phyloP scores from a whole-genome alignment of 257 asterid species.

The Lavandula angustifolia region DNA sequence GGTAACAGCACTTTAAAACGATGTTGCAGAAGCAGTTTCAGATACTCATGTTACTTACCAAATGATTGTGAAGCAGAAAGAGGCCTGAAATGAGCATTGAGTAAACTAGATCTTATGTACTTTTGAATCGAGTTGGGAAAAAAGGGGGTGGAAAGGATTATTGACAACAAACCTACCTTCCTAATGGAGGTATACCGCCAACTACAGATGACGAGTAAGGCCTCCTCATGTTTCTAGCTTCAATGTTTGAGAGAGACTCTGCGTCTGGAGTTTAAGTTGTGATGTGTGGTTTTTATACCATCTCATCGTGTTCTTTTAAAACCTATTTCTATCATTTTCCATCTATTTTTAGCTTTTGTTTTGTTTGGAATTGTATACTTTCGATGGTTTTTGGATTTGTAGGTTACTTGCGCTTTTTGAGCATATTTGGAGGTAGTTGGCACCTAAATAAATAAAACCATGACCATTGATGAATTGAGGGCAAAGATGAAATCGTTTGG shows the following conservation, averaged over 20 bases:
- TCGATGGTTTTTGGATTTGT: too few relatives aligned
- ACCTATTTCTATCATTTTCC: too few relatives aligned
- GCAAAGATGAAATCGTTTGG: too few relatives aligned
- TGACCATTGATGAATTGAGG: too few relatives aligned
- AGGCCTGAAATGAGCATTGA: conserved; percentile 60
- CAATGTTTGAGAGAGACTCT: conserved; percentile 64
- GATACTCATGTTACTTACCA: conserved; percentile 50
- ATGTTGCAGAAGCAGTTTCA: conserved; percentile 20
- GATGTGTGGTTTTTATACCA: too few relatives aligned
- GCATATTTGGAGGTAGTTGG: too few relatives aligned
- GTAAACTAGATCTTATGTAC: conserved; percentile 31
- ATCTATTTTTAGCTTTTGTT: too few relatives aligned
- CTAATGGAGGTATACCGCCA: conserved; percentile 94
- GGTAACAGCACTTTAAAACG: not conserved
- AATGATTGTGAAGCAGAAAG: conserved; percentile 71
- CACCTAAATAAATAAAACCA: too few relatives aligned
- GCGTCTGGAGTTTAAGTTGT: conserved; percentile 43
- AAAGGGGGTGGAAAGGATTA: not conserved
- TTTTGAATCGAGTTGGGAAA: conserved; percentile 9
- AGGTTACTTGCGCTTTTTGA: too few relatives aligned
- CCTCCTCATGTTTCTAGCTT: conserved; percentile 65
- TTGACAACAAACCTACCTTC: conserved; percentile 67
- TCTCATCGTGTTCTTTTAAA: too few relatives aligned
- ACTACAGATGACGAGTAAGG: conserved; percentile 81
- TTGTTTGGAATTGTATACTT: too few relatives aligned